A percentile compares a stretch with the other conserved stretches of the same genome.
phyloP scores from a whole-genome alignment of 2,329 filamentous ascomycete species.

The Scedosporium minutisporum region DNA sequence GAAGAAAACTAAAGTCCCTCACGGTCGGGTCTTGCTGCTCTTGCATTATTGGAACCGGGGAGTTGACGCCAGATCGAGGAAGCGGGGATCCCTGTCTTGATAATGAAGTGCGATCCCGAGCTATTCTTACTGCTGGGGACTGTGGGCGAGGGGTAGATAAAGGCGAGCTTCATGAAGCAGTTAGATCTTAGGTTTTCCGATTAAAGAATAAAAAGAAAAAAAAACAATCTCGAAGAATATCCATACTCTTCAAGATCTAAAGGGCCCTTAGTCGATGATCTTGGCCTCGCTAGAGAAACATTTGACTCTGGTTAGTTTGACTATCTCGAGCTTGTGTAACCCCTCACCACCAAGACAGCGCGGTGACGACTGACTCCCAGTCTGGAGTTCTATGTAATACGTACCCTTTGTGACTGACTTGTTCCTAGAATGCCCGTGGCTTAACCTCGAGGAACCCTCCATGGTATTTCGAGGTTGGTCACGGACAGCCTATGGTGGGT shows the following conservation, averaged over 20 bases:
- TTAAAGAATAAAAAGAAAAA: background rate
- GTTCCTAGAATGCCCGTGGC: background rate
- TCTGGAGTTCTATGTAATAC: background rate
- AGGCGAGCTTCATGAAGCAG: background rate
- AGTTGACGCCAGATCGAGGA: constrained; percentile 2
- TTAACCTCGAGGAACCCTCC: background rate
- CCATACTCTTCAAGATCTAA: background rate
- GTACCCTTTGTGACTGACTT: background rate
- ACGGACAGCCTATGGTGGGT: no score
- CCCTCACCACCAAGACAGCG: background rate
- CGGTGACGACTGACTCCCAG: no score
- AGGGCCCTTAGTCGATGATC: background rate
- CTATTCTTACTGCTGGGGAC: background rate
- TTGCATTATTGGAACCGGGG: constrained; percentile 1
- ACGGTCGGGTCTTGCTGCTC: background rate
- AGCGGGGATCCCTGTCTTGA: constrained; percentile 1
- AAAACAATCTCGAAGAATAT: background rate
- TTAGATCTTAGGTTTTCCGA: background rate
- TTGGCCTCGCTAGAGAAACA: background rate
- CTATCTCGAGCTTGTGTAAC: background rate
- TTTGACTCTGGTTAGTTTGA: background rate
- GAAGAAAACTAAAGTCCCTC: constrained; percentile 72
- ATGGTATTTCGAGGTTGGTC: background rate
- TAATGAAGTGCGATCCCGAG: background rate
- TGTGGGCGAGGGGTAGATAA: background rate